Evolutionary conservation across 495 filamentous ascomycete genomes (phyloP), one percentile per base, ranked within the genome.

Genomic region (Hyphodiscus hymeniophilus): DNA sequence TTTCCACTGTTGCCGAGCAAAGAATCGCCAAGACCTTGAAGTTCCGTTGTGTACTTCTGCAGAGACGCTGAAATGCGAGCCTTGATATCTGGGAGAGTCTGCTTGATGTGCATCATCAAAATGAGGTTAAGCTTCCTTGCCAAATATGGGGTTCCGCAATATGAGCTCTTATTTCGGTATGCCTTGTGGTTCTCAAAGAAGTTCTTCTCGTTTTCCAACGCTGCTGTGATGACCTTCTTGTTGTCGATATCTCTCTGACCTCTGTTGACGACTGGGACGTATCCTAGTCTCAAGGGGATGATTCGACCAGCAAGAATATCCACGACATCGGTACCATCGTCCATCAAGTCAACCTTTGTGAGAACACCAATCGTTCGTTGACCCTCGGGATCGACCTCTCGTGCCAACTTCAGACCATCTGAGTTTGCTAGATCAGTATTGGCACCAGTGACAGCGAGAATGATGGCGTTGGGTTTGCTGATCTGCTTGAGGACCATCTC

Each of bases 81-180:
- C 66, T 97, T 99, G 73, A 99, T 99, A 62, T 99, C 92, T 21
- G 92, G 92, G 10, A 99, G 77, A 6, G 92, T 99, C 72, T 99
- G 92, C 68, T 99, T 99, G 73, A 99, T 99, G 72, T 99, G 92
- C 92, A 97, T 99, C 92, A 97, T 97, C 50, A 99, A 78, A 66
- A 99, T 97, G 65, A 98, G 73, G 65, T 99, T 99, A 47, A 99
- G 74, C 67, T 99, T 99, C 39, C 92, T 80, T 5, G 92, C 92
- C 24, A 99, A 73, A 58, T 97, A 99, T 6, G 92, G 92, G 2
- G 92, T 99, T 60, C 92, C 92, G 66, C 92, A 99, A 72, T 99
- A 99, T 13, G 91, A 85, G 58, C 86, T 85, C 79, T 99, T 99
- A 65, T 99, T 99, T 50, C 89, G 76, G 64, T 99, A 99, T 2